Percentiles rank a stretch among this genome's conserved stretches.
Conservation (phyloP, 1,139 yeast species). For the Pichia cactophila region DNA sequence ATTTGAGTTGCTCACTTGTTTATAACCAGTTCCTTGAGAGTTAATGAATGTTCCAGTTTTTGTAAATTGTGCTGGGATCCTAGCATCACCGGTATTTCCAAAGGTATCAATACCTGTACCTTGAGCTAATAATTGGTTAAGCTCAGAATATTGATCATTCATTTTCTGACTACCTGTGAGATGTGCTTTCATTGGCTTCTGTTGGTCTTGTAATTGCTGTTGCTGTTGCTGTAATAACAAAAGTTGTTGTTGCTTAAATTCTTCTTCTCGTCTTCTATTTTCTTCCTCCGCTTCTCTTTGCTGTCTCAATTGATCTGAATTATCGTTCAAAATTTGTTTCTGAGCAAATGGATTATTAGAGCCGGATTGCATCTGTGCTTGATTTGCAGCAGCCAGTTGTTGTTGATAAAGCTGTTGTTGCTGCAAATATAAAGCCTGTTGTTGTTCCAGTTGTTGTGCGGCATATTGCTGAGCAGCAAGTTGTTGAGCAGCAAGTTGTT, state of each 20-base stretch:
- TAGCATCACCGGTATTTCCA: constrained; percentile 85
- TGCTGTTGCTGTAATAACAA: constrained; percentile 24
- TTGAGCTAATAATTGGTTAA: constrained; percentile 69
- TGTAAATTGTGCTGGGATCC: constrained; percentile 93
- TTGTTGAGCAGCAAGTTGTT: constrained; percentile 22
- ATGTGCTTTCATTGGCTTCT: constrained; percentile 33
- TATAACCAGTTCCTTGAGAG: constrained; percentile 81
- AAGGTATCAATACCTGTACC: constrained; percentile 94
- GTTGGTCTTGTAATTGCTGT: constrained; percentile 22
- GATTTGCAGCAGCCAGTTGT: constrained; percentile 28
- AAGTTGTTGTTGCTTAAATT: constrained; percentile 28
- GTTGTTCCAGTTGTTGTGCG: constrained; percentile 8
- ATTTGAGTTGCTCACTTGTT: constrained; percentile 35
- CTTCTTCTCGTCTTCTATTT: constrained; percentile 21
- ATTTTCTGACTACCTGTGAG: constrained; percentile 41
- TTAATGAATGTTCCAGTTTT: constrained; percentile 72
- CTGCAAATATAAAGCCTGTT: constrained; percentile 26
- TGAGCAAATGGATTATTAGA: constrained; percentile 88
- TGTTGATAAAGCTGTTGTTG: constrained; percentile 29
- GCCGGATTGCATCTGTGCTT: constrained; percentile 47
- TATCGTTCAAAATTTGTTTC: constrained; percentile 19
- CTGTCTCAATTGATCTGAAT: constrained; percentile 15
- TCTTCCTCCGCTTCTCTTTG: constrained; percentile 25
- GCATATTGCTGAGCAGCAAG: constrained; percentile 14
- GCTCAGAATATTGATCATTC: constrained; percentile 55